A percentile compares a stretch with the other conserved stretches of the same genome.
Evolutionary conservation across 768 basidiomycete genomes (phyloP).

Genomic region (Clathrus columnatus): DNA sequence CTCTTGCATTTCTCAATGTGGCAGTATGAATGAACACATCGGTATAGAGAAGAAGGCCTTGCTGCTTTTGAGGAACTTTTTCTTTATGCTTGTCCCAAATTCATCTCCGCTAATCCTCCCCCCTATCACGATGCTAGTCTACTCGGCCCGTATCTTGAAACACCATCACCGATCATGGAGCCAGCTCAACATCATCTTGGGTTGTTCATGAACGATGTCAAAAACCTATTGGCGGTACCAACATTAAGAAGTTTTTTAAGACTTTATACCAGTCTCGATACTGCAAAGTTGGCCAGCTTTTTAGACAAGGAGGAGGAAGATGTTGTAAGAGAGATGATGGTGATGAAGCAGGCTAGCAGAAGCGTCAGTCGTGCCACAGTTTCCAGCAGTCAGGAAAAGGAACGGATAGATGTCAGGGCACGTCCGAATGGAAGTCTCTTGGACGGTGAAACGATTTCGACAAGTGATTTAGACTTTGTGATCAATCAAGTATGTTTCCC

Average conservation of each 20-base stretch:
- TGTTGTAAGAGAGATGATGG: constrained; percentile 94
- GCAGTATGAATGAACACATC: neutral
- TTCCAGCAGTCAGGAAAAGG: constrained; percentile 43
- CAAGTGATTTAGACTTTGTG: constrained; percentile 91
- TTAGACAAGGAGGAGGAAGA: constrained; percentile 88
- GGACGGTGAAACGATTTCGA: constrained; percentile 79
- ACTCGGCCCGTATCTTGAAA: constrained; percentile 40
- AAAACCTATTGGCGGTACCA: constrained; percentile 66
- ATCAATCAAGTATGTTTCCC: constrained; percentile 71
- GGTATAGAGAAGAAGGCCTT: constrained; percentile 57
- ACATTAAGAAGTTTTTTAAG: constrained; percentile 89
- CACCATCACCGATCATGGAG: constrained; percentile 39
- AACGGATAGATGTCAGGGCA: constrained; percentile 27
- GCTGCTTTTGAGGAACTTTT: constrained; percentile 88
- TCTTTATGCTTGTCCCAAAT: constrained; percentile 91
- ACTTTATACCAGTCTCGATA: constrained; percentile 89
- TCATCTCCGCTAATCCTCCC: constrained; percentile 90
- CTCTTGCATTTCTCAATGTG: constrained; percentile 19
- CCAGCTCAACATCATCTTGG: constrained; percentile 77
- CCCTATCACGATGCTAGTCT: constrained; percentile 77
- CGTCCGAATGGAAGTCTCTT: constrained; percentile 45
- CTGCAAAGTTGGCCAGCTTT: constrained; percentile 87
- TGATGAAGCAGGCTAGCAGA: constrained; percentile 82
- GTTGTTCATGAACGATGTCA: constrained; percentile 77
- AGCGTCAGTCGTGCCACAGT: constrained; percentile 53